Evolutionary conservation across 495 filamentous ascomycete genomes (phyloP), one percentile per base, ranked within the genome.

Genomic region (Pseudomonodictys pantanalensis): DNA sequence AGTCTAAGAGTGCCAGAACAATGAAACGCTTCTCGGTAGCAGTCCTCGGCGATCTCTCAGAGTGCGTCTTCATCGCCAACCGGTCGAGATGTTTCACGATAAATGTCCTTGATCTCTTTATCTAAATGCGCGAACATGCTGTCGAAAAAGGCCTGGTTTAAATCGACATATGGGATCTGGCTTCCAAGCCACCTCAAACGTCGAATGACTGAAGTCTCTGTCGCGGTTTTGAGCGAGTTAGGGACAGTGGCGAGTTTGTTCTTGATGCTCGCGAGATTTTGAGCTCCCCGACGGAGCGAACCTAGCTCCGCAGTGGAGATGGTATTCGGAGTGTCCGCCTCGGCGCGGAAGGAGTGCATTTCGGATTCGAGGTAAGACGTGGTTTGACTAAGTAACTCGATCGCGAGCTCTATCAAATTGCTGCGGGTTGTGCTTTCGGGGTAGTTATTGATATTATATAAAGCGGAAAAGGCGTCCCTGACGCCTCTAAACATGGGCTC

Each of bases 101-200:
- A 15, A 17, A 54, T 54, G n/a, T 44, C 22, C 22, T 29, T 54
- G 15, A 54, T 54, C 35, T 43, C 4, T 17, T 29, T 17, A 18
- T 54, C 51, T 30, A 54, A 54, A 54, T 54, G 51, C 8, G 51
- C 41, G 12, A 54, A 42, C 8, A 54, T 30, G n/a, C 43, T 29
- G 10, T 7, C 25, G 35, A 52, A 17, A 24, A 20, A 11, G 11
- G n/a, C 6, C 24, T 28, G 6, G 8, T 25, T 7, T 10, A 20
- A 52, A 7, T 6, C 6, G 17, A 33, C 8, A 18, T 7, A 7
- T 23, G 28, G 3, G 33, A 18, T 54, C 18, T 4, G 51, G 24
- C 51, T 29, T 42, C 51, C 51, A 26, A 44, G 35, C 24, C 8
- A 41, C 24, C n/a, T 54, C 20, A 54, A 35, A 44, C 22, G 38